Percentiles rank a stretch among this genome's conserved stretches.
Evolutionary conservation across 805 yeast genomes (phyloP).

Genomic region (Sporopachydermia quercuum): DNA sequence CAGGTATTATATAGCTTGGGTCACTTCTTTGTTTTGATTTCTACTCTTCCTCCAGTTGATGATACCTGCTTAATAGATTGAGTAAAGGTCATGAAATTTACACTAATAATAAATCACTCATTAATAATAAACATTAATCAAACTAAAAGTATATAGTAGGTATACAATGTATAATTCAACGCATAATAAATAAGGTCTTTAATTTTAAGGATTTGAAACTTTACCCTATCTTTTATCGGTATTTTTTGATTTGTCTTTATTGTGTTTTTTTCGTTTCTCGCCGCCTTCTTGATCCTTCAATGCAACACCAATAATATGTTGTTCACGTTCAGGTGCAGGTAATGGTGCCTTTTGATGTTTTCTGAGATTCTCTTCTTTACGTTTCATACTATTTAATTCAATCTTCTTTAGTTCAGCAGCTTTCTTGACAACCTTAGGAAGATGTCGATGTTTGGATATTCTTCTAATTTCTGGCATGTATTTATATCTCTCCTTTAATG

Average conservation of each 20-base stretch:
- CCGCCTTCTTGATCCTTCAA: conserved; percentile 32
- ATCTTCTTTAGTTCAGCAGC: conserved; percentile 74
- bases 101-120: no score
- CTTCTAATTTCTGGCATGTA: conserved; percentile 93
- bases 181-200: not conserved
- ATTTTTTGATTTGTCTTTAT: conserved; percentile 1
- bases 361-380: conserved; percentile 72
- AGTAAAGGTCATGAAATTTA: no score
- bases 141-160: no score
- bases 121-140: no score
- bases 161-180: not conserved
- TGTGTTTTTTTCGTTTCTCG: conserved; percentile 8
- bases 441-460: conserved; percentile 82
- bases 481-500: conserved; percentile 82
- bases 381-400: conserved; percentile 60
- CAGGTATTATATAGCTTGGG: no score
- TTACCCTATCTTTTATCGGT: no score
- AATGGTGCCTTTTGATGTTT: conserved; percentile 38
- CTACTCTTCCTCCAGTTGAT: no score
- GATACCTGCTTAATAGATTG: no score
- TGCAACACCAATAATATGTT: conserved; percentile 76
- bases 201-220: no score
- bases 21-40: no score
- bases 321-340: conserved; percentile 59
- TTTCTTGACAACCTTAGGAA: conserved; percentile 76